Evolutionary conservation across 2,329 filamentous ascomycete species (phyloP).

Genomic region (Hypoxylon sp.): DNA sequence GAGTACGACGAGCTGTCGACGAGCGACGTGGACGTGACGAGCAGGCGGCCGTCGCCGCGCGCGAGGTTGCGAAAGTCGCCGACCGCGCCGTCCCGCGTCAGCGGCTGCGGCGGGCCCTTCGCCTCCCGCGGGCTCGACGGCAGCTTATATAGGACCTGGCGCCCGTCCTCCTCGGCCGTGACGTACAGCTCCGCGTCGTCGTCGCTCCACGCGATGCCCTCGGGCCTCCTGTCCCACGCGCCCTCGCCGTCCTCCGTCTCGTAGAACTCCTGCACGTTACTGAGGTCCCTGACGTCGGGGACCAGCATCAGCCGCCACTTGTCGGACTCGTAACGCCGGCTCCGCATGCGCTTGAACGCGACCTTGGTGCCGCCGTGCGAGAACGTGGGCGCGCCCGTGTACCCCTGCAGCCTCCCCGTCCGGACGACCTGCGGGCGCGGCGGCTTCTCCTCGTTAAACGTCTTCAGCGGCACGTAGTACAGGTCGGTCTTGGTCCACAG

Average conservation of each 20-base stretch:
- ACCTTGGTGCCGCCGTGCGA: conserved; percentile 77
- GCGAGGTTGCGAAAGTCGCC: conserved; percentile 64
- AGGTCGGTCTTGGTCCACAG: conserved; percentile 85
- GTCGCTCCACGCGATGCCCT: conserved; percentile 66
- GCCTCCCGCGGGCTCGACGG: conserved; percentile 66
- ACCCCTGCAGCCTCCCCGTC: conserved; percentile 71
- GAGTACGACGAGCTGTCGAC: conserved; percentile 79
- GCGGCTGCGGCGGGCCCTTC: conserved; percentile 59
- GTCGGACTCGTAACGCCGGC: conserved; percentile 83
- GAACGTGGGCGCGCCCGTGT: conserved; percentile 75
- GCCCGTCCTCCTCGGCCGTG: conserved; percentile 77
- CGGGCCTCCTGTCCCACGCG: conserved; percentile 69
- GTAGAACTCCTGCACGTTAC: conserved; percentile 72
- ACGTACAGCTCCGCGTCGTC: conserved; percentile 75
- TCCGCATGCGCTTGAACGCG: conserved; percentile 83
- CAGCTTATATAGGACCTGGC: conserved; percentile 70
- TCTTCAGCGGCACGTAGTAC: conserved; percentile 75
- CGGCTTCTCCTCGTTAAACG: conserved; percentile 66
- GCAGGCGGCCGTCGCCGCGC: conserved; percentile 60
- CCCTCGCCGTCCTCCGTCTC: conserved; percentile 72
- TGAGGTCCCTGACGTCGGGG: conserved; percentile 68
- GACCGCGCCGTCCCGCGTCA: conserved; percentile 68
- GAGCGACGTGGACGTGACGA: conserved; percentile 75
- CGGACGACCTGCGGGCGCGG: conserved; percentile 64
- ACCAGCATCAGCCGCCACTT: conserved; percentile 76